These are phyloP conservation scores for Trichophyton equinum DNA, from an alignment of 2,329 filamentous ascomycete genomes.

Conservation along the genomic window DNA sequence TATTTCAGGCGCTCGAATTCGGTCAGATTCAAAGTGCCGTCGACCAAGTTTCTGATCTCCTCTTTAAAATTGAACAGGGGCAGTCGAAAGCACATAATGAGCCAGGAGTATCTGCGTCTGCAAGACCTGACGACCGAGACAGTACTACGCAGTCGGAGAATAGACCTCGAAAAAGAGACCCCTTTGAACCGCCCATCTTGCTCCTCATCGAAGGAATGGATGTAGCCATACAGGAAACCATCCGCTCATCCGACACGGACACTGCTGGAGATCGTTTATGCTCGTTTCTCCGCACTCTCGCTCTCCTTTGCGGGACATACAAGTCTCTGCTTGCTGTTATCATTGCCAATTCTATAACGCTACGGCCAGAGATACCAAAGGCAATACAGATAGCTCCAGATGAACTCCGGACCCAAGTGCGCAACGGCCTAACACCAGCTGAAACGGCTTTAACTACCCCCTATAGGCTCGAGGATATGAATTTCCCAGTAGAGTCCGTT, in stretches of 20 bases:
- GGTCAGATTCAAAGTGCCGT: conserved; percentile 12
- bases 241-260: conserved; percentile 24
- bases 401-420: not conserved
- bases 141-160: not conserved
- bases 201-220: conserved; percentile 29
- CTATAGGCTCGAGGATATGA: not conserved
- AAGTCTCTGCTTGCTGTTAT: conserved; percentile 22
- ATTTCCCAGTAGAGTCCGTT: not conserved
- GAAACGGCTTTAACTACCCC: not conserved
- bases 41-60: conserved; percentile 11
- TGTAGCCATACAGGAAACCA: conserved; percentile 24
- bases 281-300: conserved; percentile 24
- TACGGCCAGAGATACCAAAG: conserved; percentile 8
- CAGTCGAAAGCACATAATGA: not conserved
- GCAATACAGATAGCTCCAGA: not conserved
- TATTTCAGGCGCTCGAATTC: conserved; percentile 12
- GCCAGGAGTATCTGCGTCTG: conserved; percentile 7
- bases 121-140: conserved; percentile 2
- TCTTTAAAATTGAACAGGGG: conserved; percentile 7
- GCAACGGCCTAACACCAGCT: not conserved
- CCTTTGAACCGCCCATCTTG: conserved; percentile 12
- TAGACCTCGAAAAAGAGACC: not conserved
- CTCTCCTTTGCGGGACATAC: conserved; percentile 22
- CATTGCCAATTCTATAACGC: conserved; percentile 26
- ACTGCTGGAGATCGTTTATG: conserved; percentile 24